Conservation (phyloP, 441 rosid genomes). For the Omphalea diandra region DNA sequence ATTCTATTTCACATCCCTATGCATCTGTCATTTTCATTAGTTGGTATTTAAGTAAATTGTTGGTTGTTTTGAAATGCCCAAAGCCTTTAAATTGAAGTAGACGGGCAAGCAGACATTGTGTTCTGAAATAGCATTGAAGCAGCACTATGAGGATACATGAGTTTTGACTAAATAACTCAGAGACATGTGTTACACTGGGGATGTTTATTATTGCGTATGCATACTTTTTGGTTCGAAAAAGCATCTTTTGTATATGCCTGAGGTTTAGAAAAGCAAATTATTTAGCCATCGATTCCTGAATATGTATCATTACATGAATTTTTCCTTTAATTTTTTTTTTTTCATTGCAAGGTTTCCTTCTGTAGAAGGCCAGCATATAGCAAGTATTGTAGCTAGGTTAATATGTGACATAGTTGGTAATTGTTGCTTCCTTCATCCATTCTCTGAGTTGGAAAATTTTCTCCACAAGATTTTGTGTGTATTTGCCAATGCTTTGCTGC, state of each 20-base stretch:
- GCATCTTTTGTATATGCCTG: not conserved
- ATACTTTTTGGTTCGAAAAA: not conserved
- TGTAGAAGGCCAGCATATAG: not conserved
- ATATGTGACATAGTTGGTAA: not conserved
- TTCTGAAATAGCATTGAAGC: not conserved
- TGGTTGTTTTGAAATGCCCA: not conserved
- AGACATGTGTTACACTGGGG: not conserved
- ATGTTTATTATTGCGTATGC: not conserved
- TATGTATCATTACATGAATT: not conserved
- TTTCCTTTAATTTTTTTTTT: not conserved
- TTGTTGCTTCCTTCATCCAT: not conserved
- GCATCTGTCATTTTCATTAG: not conserved
- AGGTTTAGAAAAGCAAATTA: not conserved
- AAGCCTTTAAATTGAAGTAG: not conserved
- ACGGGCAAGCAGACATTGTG: not conserved
- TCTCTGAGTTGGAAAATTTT: slow-evolving; percentile 8
- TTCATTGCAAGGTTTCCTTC: not conserved
- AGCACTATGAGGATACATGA: not conserved
- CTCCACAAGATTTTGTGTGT: slow-evolving; percentile 5
- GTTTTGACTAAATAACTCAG: not conserved
- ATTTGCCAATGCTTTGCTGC: slow-evolving; percentile 1
- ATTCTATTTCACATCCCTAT: not conserved
- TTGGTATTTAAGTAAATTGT: not conserved
- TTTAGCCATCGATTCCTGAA: not conserved
- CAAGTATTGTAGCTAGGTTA: not conserved